These are phyloP conservation scores for Podosphaera xanthii DNA, from an alignment of 2,329 filamentous ascomycete species.

Conservation along the genomic window DNA sequence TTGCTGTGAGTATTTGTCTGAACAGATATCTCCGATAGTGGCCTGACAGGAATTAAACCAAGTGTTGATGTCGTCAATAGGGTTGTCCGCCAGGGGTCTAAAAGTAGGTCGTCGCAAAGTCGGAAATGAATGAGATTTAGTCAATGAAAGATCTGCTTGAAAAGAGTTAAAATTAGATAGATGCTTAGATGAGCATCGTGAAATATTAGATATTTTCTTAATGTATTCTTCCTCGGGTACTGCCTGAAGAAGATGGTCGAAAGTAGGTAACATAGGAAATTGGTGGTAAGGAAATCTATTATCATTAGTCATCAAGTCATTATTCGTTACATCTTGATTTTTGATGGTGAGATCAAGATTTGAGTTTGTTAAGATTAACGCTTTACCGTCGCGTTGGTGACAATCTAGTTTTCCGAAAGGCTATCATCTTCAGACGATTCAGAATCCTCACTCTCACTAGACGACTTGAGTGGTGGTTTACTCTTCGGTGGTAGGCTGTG, in stretches of 20 bases:
- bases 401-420: no score
- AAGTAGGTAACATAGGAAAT: not conserved
- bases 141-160: not conserved
- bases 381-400: no score
- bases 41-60: not conserved
- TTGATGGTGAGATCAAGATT: no score
- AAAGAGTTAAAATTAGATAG: not conserved
- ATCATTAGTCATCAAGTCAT: no score
- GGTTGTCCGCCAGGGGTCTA: not conserved
- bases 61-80: not conserved
- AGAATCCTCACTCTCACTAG: not conserved
- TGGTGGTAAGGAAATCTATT: not conserved
- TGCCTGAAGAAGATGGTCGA: not conserved
- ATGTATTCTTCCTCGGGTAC: not conserved
- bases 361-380: no score
- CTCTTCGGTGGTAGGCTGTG: not conserved
- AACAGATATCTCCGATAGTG: not conserved
- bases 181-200: not conserved
- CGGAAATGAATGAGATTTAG: not conserved
- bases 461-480: not conserved
- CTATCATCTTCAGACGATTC: no score
- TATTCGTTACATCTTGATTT: no score
- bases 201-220: not conserved
- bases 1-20: not conserved
- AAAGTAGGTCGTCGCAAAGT: not conserved